A percentile compares a stretch with the other conserved stretches of the same genome.
Conservation (phyloP, 345 rosid genomes). For the Conringia planisiliqua region DNA sequence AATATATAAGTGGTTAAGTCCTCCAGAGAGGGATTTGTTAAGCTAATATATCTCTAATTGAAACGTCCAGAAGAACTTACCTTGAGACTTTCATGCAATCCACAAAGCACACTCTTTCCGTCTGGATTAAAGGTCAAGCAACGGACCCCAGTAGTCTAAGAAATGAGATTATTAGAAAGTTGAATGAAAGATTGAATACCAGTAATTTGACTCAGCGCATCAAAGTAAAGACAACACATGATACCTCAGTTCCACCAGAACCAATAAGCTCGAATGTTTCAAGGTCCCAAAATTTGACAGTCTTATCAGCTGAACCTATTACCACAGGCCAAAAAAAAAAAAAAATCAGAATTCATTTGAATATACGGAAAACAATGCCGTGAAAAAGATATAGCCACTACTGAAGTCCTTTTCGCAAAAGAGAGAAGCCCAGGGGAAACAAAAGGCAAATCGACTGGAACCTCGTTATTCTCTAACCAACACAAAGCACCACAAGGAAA, state of each 20-base stretch:
- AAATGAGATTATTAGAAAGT: constrained; percentile 15
- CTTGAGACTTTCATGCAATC: constrained; percentile 91
- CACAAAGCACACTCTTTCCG: constrained; percentile 92
- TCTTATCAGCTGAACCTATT: constrained; percentile 95
- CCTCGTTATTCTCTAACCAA: too few species aligned
- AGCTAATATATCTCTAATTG: background rate
- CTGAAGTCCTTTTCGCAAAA: background rate
- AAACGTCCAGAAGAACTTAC: constrained; percentile 37
- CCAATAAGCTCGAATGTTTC: constrained; percentile 96
- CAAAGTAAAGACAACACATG: constrained; percentile 17
- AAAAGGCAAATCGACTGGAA: background rate
- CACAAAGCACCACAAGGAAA: background rate
- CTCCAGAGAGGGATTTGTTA: background rate
- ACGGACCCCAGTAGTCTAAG: constrained; percentile 84
- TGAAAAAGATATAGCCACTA: background rate
- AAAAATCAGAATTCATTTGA: background rate
- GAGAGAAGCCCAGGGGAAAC: background rate
- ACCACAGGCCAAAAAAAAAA: constrained; percentile 1
- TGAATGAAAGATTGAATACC: background rate
- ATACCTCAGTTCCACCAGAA: constrained; percentile 94
- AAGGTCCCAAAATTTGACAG: constrained; percentile 98
- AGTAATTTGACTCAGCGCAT: background rate
- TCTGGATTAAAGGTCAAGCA: constrained; percentile 93
- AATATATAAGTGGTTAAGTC: background rate
- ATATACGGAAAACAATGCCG: background rate